phyloP scores from a whole-genome alignment of 2,329 filamentous ascomycete species.

The Trichoderma semiorbis region DNA sequence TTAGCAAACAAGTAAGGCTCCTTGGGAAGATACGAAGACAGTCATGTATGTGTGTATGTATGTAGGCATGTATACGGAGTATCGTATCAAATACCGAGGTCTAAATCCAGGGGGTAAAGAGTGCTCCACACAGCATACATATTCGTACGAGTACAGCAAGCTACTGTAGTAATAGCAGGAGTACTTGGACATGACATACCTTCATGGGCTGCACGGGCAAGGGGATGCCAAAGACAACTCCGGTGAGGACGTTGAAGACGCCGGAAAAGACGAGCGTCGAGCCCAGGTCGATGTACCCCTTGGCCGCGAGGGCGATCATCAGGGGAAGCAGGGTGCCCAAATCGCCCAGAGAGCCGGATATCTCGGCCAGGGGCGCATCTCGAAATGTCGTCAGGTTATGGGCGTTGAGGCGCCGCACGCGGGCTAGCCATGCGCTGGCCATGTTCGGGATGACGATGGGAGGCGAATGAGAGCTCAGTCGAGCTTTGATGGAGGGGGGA shows the following conservation, averaged over 20 bases:
- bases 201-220: slow-evolving; percentile 88
- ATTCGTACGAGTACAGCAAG: background rate
- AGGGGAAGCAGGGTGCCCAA: slow-evolving; percentile 86
- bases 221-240: slow-evolving; percentile 79
- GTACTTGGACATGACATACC: slow-evolving; percentile 32
- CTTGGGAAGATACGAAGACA: background rate
- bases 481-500: background rate
- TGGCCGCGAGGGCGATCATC: slow-evolving; percentile 78
- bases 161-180: background rate
- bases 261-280: slow-evolving; percentile 87
- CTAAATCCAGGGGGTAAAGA: background rate
- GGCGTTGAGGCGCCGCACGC: slow-evolving; percentile 35
- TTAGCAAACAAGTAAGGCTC: background rate
- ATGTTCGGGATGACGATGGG: slow-evolving; percentile 17
- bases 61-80: background rate
- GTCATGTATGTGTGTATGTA: background rate
- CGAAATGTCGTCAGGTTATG: slow-evolving; percentile 50
- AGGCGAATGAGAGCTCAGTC: background rate
- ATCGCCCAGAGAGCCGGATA: slow-evolving; percentile 85
- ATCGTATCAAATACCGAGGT: background rate
- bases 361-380: slow-evolving; percentile 58
- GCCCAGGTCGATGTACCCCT: slow-evolving; percentile 74
- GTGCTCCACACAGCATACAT: background rate
- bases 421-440: slow-evolving; percentile 27
- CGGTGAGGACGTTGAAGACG: slow-evolving; percentile 79